phyloP scores from a whole-genome alignment of 192 early-diverging fungal genomes.

The Coemansia asiatica region DNA sequence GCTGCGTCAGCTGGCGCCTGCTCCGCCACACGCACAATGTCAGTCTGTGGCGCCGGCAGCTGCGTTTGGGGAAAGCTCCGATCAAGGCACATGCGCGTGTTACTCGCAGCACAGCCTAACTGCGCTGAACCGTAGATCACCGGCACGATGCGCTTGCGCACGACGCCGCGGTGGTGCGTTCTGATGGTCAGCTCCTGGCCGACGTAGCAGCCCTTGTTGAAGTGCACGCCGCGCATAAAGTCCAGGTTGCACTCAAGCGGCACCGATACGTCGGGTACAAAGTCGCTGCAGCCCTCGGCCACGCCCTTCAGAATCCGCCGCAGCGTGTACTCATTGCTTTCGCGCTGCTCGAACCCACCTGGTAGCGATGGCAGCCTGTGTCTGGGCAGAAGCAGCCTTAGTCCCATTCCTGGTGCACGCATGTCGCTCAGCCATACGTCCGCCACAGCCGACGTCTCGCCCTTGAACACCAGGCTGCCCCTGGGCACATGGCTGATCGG shows the following conservation, averaged over 20 bases:
- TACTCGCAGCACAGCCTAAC: background rate
- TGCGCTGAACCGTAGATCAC: slow-evolving; percentile 42
- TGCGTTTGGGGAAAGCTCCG: slow-evolving; percentile 3
- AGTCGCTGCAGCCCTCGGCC: slow-evolving; percentile 85
- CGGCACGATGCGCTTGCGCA: slow-evolving; percentile 88
- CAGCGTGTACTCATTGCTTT: slow-evolving; percentile 64
- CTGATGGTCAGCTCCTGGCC: slow-evolving; percentile 98
- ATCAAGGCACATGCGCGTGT: slow-evolving; percentile 16
- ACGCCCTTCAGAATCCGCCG: slow-evolving; percentile 82
- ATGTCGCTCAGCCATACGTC: slow-evolving; percentile 54
- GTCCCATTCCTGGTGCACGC: slow-evolving; percentile 61
- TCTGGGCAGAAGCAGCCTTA: slow-evolving; percentile 53
- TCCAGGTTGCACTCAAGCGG: slow-evolving; percentile 94
- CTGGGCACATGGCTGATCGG: slow-evolving; percentile 32
- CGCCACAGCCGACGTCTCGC: slow-evolving; percentile 16
- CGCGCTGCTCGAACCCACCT: slow-evolving; percentile 56
- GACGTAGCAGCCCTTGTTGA: slow-evolving; percentile 96
- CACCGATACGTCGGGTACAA: slow-evolving; percentile 66
- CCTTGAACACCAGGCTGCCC: slow-evolving; percentile 44
- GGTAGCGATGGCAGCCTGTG: slow-evolving; percentile 44
- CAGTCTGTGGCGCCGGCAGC: slow-evolving; percentile 11
- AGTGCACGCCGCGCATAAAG: slow-evolving; percentile 92
- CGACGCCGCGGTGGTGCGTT: slow-evolving; percentile 92
- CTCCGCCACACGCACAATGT: slow-evolving; percentile 46
- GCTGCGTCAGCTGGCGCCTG: slow-evolving; percentile 11